Evolutionary conservation across 2,329 filamentous ascomycete genomes (phyloP).

Genomic region (Knufia petricola): DNA sequence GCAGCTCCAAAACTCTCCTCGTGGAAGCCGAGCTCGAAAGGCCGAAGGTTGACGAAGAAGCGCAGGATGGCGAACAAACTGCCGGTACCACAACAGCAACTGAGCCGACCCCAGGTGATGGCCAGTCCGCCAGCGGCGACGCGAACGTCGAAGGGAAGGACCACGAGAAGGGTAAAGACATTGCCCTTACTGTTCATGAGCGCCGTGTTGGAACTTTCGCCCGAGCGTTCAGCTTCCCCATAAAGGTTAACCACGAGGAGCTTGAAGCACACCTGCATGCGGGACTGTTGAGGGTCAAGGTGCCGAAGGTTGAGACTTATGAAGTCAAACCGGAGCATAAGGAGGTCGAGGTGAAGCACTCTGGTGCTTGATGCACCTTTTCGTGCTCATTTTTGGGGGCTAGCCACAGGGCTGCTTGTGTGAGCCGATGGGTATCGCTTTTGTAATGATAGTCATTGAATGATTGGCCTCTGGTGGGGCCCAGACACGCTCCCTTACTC

Average conservation of each 20-base stretch:
- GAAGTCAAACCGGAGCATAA: constrained; percentile 11
- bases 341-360: constrained; percentile 4
- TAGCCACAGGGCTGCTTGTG: too few species aligned
- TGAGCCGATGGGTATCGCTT: too few species aligned
- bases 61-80: constrained; percentile 5
- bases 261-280: constrained; percentile 19
- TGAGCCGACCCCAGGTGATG: not conserved
- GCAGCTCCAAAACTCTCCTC: constrained; percentile 14
- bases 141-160: not conserved
- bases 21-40: constrained; percentile 13
- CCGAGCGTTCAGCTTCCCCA: constrained; percentile 20
- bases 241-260: constrained; percentile 19
- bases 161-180: not conserved
- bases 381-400: too few species aligned
- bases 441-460: too few species aligned
- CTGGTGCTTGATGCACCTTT: not conserved
- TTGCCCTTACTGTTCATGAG: constrained; percentile 16
- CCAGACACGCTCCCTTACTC: too few species aligned
- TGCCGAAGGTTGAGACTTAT: constrained; percentile 13
- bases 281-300: constrained; percentile 18
- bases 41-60: constrained; percentile 15
- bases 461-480: too few species aligned
- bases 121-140: not conserved
- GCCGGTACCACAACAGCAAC: not conserved
- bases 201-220: constrained; percentile 17